These are phyloP conservation scores for Vickermania spadyakhi DNA, from an alignment of 208 protist genomes.

Conservation along the genomic window DNA sequence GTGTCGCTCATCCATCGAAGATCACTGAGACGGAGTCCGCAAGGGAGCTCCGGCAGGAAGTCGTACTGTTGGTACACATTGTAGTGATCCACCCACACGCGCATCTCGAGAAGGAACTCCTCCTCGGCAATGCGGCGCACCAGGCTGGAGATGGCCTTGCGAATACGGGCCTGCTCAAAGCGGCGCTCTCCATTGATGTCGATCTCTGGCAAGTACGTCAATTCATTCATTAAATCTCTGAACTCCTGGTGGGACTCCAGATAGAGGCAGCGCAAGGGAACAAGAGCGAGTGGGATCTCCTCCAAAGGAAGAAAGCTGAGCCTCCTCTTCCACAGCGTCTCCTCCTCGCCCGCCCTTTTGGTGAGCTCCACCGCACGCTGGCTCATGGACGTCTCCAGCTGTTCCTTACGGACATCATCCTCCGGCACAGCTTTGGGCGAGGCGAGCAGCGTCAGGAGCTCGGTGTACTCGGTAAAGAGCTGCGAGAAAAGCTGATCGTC, in stretches of 20 bases:
- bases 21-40: background rate
- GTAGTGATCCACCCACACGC: background rate
- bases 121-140: background rate
- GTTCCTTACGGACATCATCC: background rate
- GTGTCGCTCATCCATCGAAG: background rate
- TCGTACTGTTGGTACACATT: slow-evolving; percentile 7
- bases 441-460: background rate
- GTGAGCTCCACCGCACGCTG: background rate
- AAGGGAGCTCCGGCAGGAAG: slow-evolving; percentile 8
- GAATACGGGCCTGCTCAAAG: background rate
- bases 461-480: slow-evolving; percentile 9
- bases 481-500: slow-evolving; percentile 5
- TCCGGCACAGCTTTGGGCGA: background rate
- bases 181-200: background rate
- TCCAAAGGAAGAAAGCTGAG: slow-evolving; percentile 1
- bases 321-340: slow-evolving; percentile 14
- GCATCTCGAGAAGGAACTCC: background rate
- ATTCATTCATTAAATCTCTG: slow-evolving; percentile 16
- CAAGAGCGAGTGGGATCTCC: slow-evolving; percentile 12
- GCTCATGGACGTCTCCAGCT: background rate
- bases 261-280: slow-evolving; percentile 24
- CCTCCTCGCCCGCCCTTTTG: slow-evolving; percentile 6
- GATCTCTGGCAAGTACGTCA: slow-evolving; percentile 19
- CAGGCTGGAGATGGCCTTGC: background rate
- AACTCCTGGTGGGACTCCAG: slow-evolving; percentile 17